Percentiles rank a stretch among this genome's conserved stretches.
Conservation (phyloP, 306 rosid species). For the Rubus parviflorus region DNA sequence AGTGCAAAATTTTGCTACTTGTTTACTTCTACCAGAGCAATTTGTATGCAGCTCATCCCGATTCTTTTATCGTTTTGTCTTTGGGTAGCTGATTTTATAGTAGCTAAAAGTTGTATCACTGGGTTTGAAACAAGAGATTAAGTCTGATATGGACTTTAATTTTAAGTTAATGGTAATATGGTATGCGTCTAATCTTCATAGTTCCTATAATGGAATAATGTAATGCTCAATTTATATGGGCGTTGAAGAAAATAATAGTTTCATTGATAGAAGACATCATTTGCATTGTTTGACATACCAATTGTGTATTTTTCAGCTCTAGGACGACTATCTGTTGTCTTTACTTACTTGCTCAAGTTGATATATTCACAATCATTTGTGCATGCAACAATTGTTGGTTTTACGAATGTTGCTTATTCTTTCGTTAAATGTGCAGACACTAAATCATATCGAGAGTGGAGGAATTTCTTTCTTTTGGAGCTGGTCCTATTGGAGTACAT, state of each 20-base stretch:
- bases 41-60: neutral
- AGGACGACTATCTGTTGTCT: neutral
- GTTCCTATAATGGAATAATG: neutral
- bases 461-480: constrained; percentile 97
- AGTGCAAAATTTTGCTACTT: neutral
- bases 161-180: neutral
- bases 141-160: neutral
- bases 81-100: neutral
- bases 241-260: neutral
- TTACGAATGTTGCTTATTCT: constrained; percentile 14
- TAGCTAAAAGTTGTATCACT: neutral
- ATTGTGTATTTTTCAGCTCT: neutral
- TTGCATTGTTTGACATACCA: neutral
- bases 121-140: neutral
- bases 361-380: neutral
- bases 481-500: constrained; percentile 98
- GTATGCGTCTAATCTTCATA: neutral
- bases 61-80: neutral
- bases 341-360: neutral
- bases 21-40: neutral
- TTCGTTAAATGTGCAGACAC: constrained; percentile 47
- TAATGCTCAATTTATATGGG: neutral
- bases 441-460: constrained; percentile 58
- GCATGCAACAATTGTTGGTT: constrained; percentile 10
- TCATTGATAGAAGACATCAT: neutral